These are phyloP conservation scores for Mycosphaerella arachidis DNA, from an alignment of 2,329 filamentous ascomycete genomes.

Conservation along the genomic window DNA sequence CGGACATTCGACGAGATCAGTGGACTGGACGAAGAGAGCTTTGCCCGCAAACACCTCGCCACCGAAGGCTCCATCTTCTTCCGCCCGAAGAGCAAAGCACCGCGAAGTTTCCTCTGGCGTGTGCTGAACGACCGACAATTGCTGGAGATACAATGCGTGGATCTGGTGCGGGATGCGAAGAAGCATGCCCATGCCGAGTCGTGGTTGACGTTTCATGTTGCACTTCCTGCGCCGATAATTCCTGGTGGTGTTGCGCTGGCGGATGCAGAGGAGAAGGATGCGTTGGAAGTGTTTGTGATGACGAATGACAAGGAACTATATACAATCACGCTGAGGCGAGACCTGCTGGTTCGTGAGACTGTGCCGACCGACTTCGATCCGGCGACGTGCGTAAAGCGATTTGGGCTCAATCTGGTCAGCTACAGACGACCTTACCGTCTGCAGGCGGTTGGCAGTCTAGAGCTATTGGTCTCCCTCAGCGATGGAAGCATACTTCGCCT, in stretches of 20 bases:
- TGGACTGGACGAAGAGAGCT: constrained; percentile 65
- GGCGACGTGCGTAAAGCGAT: constrained; percentile 72
- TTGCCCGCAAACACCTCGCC: constrained; percentile 69
- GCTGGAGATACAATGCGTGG: constrained; percentile 77
- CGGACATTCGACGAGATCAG: constrained; percentile 37
- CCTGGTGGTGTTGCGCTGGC: constrained; percentile 76
- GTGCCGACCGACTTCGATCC: constrained; percentile 64
- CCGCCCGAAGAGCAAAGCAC: constrained; percentile 67
- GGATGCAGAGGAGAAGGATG: constrained; percentile 73
- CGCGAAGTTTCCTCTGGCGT: constrained; percentile 86
- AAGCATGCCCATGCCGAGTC: constrained; percentile 19
- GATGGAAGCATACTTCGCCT: constrained; percentile 73
- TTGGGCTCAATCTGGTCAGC: constrained; percentile 65
- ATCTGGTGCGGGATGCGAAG: constrained; percentile 62
- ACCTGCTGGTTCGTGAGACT: constrained; percentile 65
- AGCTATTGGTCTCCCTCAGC: constrained; percentile 74
- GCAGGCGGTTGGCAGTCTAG: constrained; percentile 65
- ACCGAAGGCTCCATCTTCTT: constrained; percentile 80
- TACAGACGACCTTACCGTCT: constrained; percentile 79
- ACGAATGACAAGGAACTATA: constrained; percentile 76
- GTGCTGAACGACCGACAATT: constrained; percentile 74
- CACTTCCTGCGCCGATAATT: constrained; percentile 75
- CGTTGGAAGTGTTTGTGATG: constrained; percentile 72
- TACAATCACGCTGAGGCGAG: constrained; percentile 75
- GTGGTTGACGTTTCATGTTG: constrained; percentile 69